These are phyloP conservation scores for Neurospora sp. DNA, from an alignment of 495 filamentous ascomycete genomes.

Conservation along the genomic window DNA sequence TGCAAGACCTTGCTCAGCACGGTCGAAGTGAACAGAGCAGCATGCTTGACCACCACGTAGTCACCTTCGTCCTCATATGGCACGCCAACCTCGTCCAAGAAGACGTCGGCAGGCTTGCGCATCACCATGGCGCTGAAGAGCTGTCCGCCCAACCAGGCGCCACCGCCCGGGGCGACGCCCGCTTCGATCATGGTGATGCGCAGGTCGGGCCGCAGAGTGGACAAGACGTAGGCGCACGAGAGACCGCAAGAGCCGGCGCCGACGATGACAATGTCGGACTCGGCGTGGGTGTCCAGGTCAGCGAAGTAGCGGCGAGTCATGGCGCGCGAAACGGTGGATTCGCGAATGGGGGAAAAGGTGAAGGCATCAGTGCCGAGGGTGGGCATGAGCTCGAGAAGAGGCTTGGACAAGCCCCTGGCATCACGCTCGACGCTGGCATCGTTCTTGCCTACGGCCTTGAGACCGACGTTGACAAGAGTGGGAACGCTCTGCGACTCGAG, in stretches of 20 bases:
- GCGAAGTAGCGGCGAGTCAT: slow-evolving; percentile 89
- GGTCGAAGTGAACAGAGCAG: slow-evolving; percentile 81
- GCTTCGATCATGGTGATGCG: slow-evolving; percentile 89
- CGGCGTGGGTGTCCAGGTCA: slow-evolving; percentile 80
- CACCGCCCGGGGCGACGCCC: slow-evolving; percentile 74
- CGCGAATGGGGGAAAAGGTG: slow-evolving; percentile 74
- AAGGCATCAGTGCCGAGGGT: slow-evolving; percentile 53
- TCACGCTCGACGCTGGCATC: slow-evolving; percentile 29
- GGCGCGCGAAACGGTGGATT: slow-evolving; percentile 81
- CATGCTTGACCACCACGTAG: slow-evolving; percentile 88
- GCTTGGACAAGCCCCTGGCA: slow-evolving; percentile 36
- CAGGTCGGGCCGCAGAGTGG: slow-evolving; percentile 74
- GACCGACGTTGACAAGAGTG: slow-evolving; percentile 14
- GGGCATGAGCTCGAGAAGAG: slow-evolving; percentile 44
- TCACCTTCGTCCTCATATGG: slow-evolving; percentile 81
- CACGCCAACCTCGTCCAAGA: slow-evolving; percentile 68
- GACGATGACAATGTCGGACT: slow-evolving; percentile 85
- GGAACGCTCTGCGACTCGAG: slow-evolving; percentile 14
- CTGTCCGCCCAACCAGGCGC: slow-evolving; percentile 88
- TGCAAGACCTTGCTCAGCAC: slow-evolving; percentile 67
- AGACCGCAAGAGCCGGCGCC: slow-evolving; percentile 83
- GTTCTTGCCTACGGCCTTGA: slow-evolving; percentile 22
- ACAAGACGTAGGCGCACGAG: slow-evolving; percentile 73
- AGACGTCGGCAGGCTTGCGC: slow-evolving; percentile 80
- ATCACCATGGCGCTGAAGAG: slow-evolving; percentile 90